phyloP scores from a whole-genome alignment of 306 rosid species.

The Geum urbanum region DNA sequence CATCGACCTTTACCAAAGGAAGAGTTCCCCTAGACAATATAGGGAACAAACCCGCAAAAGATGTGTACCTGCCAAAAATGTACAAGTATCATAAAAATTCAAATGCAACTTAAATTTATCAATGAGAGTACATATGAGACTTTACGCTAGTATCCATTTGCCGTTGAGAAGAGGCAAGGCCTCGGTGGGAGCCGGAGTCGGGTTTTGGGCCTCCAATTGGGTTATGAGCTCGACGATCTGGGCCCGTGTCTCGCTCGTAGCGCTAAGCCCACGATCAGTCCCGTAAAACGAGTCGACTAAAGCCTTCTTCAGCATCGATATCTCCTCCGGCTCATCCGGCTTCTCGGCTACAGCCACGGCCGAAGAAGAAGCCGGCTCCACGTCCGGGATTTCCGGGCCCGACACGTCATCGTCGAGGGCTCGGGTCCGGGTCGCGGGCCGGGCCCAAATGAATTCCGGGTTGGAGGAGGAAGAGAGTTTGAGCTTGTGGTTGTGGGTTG shows the following conservation, averaged over 20 bases:
- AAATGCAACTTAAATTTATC: too few species aligned
- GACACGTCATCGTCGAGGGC: constrained; percentile 48
- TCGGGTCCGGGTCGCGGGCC: constrained; percentile 27
- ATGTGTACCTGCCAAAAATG: constrained; percentile 55
- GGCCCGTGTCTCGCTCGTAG: constrained; percentile 74
- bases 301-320: constrained; percentile 55
- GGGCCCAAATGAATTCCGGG: constrained; percentile 9
- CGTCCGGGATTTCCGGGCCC: constrained; percentile 40
- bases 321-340: constrained; percentile 39
- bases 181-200: constrained; percentile 82
- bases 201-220: constrained; percentile 77
- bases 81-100: too few species aligned
- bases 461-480: constrained; percentile 20
- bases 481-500: not conserved
- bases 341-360: constrained; percentile 37
- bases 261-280: constrained; percentile 75
- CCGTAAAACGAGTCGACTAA: constrained; percentile 72
- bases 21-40: constrained; percentile 62
- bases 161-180: constrained; percentile 81
- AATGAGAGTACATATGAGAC: not conserved
- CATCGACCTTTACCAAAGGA: constrained; percentile 73
- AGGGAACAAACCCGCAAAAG: constrained; percentile 74
- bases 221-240: constrained; percentile 88
- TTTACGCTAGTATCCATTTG: constrained; percentile 90
- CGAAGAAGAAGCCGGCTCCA: constrained; percentile 22